phyloP scores from a whole-genome alignment of 2,329 filamentous ascomycete genomes.

The Colletotrichum tabaci region DNA sequence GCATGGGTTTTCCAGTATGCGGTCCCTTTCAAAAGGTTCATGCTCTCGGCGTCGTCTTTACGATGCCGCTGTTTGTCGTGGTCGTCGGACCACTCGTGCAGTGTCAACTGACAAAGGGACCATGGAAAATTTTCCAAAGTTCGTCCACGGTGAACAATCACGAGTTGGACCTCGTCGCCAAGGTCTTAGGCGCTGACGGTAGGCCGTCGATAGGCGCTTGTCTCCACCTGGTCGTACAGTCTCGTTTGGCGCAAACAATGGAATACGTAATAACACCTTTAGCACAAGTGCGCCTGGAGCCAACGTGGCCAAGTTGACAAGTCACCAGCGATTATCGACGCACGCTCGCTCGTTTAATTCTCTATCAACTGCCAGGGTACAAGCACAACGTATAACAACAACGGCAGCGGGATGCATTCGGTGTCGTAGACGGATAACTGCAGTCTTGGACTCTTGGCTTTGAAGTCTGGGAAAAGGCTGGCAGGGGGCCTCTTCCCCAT shows the following conservation, averaged over 20 bases:
- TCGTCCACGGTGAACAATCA: conserved; percentile 14
- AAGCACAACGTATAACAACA: not conserved
- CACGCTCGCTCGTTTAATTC: conserved; percentile 27
- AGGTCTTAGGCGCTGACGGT: conserved; percentile 13
- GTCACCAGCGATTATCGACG: conserved; percentile 12
- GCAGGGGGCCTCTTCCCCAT: conserved; percentile 18
- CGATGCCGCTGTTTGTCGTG: not conserved
- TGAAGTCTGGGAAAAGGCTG: conserved; percentile 23
- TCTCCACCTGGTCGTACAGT: conserved; percentile 31
- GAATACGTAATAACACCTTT: conserved; percentile 33
- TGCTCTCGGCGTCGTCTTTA: not conserved
- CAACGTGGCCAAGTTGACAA: conserved; percentile 1
- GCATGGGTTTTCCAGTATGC: not conserved
- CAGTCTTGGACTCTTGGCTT: conserved; percentile 29
- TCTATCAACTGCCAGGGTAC: conserved; percentile 28
- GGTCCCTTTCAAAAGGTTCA: not conserved
- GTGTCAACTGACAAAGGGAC: conserved; percentile 17
- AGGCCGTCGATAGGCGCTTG: conserved; percentile 34
- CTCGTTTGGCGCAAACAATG: conserved; percentile 5
- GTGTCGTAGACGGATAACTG: not conserved
- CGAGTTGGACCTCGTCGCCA: conserved; percentile 12
- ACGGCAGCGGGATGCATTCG: not conserved
- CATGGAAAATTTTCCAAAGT: conserved; percentile 33
- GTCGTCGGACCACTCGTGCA: conserved; percentile 6
- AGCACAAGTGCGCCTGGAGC: not conserved